Evolutionary conservation across 345 rosid genomes (phyloP).

Genomic region (Citrus reticulata): DNA sequence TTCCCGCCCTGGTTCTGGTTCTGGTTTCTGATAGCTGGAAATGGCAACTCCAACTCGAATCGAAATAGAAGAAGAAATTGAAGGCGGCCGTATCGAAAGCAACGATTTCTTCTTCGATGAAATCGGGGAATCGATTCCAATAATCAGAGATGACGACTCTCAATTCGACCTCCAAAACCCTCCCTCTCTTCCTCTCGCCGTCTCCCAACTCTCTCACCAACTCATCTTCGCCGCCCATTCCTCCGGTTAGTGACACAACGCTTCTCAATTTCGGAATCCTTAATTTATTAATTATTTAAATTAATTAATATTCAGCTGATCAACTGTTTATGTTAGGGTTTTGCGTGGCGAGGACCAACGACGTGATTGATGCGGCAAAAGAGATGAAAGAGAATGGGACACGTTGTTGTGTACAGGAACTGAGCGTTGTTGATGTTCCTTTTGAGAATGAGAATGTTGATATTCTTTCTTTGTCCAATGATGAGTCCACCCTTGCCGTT

Average conservation of each 20-base stretch:
- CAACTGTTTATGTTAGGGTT: conserved; percentile 49
- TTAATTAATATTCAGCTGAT: too few species aligned
- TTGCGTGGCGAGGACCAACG: conserved; percentile 67
- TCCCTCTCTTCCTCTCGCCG: conserved; percentile 75
- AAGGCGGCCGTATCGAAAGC: conserved; percentile 52
- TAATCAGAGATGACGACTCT: conserved; percentile 31
- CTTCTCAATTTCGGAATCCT: background rate
- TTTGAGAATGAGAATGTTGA: conserved; percentile 44
- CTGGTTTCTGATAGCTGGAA: conserved; percentile 3
- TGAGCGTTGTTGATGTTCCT: conserved; percentile 62
- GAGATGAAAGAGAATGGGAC: conserved; percentile 34
- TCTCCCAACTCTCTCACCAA: conserved; percentile 43
- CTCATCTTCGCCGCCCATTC: conserved; percentile 70
- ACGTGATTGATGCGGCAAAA: conserved; percentile 62
- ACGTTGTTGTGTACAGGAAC: conserved; percentile 41
- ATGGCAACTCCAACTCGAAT: conserved; percentile 22
- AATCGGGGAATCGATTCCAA: conserved; percentile 60
- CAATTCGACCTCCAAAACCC: conserved; percentile 43
- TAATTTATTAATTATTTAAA: too few species aligned
- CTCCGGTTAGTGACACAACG: conserved; percentile 37
- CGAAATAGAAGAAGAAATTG: conserved; percentile 47
- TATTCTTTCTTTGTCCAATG: conserved; percentile 59
- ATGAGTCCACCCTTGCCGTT: conserved; percentile 65
- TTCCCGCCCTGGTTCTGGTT: conserved; percentile 17
- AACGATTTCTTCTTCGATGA: conserved; percentile 67